Conservation (phyloP, 2,329 filamentous ascomycete species). For the Aspergillus sp. region DNA sequence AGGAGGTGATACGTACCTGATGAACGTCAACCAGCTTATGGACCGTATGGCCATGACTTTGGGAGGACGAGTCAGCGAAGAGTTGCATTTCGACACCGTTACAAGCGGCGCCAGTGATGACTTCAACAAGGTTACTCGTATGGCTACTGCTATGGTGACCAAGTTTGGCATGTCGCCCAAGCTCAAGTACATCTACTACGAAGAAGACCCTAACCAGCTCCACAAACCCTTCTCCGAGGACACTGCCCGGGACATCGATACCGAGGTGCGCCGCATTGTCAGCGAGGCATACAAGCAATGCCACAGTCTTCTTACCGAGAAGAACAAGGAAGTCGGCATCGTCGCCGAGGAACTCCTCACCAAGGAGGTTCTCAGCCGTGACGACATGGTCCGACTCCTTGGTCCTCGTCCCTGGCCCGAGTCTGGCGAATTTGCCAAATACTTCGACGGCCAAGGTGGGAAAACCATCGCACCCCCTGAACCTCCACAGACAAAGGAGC, state of each 20-base stretch:
- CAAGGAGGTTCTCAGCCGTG: constrained; percentile 86
- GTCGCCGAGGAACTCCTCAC: constrained; percentile 87
- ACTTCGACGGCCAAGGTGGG: constrained; percentile 61
- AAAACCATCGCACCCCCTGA: constrained; percentile 51
- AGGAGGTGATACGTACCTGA: constrained; percentile 79
- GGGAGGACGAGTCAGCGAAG: constrained; percentile 89
- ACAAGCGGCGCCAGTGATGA: constrained; percentile 94
- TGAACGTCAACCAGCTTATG: constrained; percentile 95
- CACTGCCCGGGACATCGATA: constrained; percentile 87
- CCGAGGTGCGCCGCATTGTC: constrained; percentile 85
- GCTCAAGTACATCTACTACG: constrained; percentile 88
- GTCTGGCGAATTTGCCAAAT: constrained; percentile 85
- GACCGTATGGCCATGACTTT: constrained; percentile 99
- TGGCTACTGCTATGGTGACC: constrained; percentile 98
- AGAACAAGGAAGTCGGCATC: constrained; percentile 82
- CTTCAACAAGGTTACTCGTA: constrained; percentile 95
- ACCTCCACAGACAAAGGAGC: constrained; percentile 31
- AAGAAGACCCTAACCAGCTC: constrained; percentile 67
- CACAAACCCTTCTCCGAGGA: constrained; percentile 95
- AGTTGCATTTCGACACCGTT: constrained; percentile 93
- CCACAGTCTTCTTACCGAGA: constrained; percentile 73
- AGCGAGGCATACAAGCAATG: constrained; percentile 91
- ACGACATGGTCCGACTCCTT: constrained; percentile 86
- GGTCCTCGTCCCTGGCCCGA: constrained; percentile 83
- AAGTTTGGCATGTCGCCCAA: constrained; percentile 98